phyloP scores from a whole-genome alignment of 768 basidiomycete species.

The Mycena sanguinolenta region DNA sequence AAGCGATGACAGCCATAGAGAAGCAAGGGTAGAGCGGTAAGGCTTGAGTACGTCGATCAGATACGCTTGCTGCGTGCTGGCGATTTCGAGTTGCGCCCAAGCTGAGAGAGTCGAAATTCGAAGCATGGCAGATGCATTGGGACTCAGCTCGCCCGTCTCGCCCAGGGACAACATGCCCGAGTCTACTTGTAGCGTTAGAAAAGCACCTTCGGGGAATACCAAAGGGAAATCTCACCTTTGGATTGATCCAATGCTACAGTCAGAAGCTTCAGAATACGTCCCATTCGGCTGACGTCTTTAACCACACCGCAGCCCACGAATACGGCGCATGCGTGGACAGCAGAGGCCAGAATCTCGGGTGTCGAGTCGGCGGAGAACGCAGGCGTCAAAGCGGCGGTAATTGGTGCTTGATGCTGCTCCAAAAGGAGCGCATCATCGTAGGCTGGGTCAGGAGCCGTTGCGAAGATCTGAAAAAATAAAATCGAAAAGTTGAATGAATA shows the following conservation, averaged over 20 bases:
- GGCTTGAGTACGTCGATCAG: slow-evolving; percentile 87
- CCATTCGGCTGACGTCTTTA: slow-evolving; percentile 92
- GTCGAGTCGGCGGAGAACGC: slow-evolving; percentile 99
- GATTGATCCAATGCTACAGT: slow-evolving; percentile 91
- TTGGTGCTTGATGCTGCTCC: slow-evolving; percentile 98
- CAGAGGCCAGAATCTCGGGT: slow-evolving; percentile 93
- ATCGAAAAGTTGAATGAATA: slow-evolving; percentile 63
- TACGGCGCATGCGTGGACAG: slow-evolving; percentile 92
- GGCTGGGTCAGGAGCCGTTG: slow-evolving; percentile 85
- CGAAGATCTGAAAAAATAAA: slow-evolving; percentile 82
- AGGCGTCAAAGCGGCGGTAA: slow-evolving; percentile 96
- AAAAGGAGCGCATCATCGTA: slow-evolving; percentile 91
- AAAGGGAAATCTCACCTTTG: slow-evolving; percentile 74
- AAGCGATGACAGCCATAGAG: slow-evolving; percentile 89
- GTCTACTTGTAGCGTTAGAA: slow-evolving; percentile 70
- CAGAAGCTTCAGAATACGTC: slow-evolving; percentile 90
- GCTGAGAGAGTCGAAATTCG: slow-evolving; percentile 93
- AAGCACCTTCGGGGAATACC: slow-evolving; percentile 14
- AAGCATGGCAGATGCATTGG: slow-evolving; percentile 96
- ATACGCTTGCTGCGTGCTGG: slow-evolving; percentile 80
- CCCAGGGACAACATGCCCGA: slow-evolving; percentile 89
- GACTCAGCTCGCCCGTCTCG: slow-evolving; percentile 87
- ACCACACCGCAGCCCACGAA: slow-evolving; percentile 97
- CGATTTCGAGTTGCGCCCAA: slow-evolving; percentile 93
- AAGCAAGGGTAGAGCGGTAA: slow-evolving; percentile 78